These are phyloP conservation scores for Monosporascus ibericus DNA, from an alignment of 2,329 filamentous ascomycete species.

Conservation along the genomic window DNA sequence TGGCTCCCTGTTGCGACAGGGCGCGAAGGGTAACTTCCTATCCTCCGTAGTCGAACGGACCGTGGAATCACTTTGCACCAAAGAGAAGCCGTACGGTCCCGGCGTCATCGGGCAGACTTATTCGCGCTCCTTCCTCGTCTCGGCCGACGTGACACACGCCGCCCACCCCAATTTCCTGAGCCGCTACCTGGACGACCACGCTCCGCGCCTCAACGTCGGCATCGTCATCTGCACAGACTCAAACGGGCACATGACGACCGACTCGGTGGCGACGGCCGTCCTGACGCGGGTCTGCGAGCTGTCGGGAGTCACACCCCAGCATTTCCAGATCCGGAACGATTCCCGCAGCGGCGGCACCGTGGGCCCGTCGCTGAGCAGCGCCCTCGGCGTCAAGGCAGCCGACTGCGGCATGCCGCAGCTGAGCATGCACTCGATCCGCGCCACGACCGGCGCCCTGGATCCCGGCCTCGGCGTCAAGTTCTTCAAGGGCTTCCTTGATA, in stretches of 20 bases:
- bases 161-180: slow-evolving; percentile 89
- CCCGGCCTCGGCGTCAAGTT: slow-evolving; percentile 82
- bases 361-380: slow-evolving; percentile 80
- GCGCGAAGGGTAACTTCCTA: slow-evolving; percentile 84
- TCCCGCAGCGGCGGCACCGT: slow-evolving; percentile 85
- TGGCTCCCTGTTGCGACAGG: slow-evolving; percentile 82
- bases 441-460: slow-evolving; percentile 79
- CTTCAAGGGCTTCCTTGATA: slow-evolving; percentile 84
- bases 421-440: slow-evolving; percentile 89
- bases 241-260: slow-evolving; percentile 95
- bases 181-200: slow-evolving; percentile 78
- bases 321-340: slow-evolving; percentile 95
- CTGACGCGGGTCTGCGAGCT: slow-evolving; percentile 73
- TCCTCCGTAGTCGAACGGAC: slow-evolving; percentile 75
- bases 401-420: slow-evolving; percentile 88
- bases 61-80: slow-evolving; percentile 55
- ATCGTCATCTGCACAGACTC: slow-evolving; percentile 73
- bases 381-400: slow-evolving; percentile 74
- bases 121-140: slow-evolving; percentile 86
- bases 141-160: slow-evolving; percentile 88
- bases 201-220: slow-evolving; percentile 83
- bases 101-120: slow-evolving; percentile 73
- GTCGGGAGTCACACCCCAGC: slow-evolving; percentile 64
- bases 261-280: slow-evolving; percentile 77
- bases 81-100: slow-evolving; percentile 41